Evolutionary conservation across 148 eudicot genomes (phyloP).

Genomic region (Rhododendron molle): DNA sequence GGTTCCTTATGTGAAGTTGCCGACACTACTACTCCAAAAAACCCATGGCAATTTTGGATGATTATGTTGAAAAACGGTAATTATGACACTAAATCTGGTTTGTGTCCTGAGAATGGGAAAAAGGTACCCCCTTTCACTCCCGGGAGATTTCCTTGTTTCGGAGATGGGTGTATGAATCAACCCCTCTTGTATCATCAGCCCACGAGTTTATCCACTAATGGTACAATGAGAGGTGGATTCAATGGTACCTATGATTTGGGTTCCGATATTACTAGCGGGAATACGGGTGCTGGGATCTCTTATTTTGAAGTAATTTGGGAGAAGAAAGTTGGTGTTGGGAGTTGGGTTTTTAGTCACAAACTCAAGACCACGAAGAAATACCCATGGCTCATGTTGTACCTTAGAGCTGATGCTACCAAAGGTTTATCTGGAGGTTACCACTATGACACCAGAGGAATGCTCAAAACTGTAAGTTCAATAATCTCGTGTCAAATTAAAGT

Average conservation of each 20-base stretch:
- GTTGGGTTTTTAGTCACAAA: slow-evolving; percentile 55
- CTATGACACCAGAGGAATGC: slow-evolving; percentile 57
- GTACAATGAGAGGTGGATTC: slow-evolving; percentile 47
- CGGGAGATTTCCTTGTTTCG: slow-evolving; percentile 70
- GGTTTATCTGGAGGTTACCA: slow-evolving; percentile 62
- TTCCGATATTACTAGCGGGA: background rate
- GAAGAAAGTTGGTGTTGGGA: slow-evolving; percentile 39
- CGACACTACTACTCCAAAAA: slow-evolving; percentile 11
- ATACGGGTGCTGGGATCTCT: slow-evolving; percentile 15
- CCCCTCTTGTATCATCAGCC: slow-evolving; percentile 48
- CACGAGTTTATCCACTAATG: slow-evolving; percentile 33
- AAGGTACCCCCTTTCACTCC: slow-evolving; percentile 44
- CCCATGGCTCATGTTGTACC: slow-evolving; percentile 58
- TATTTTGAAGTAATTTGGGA: slow-evolving; percentile 51
- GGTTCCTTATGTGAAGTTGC: slow-evolving; percentile 58
- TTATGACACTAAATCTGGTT: slow-evolving; percentile 49
- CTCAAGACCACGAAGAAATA: slow-evolving; percentile 42
- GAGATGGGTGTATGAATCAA: slow-evolving; percentile 80
- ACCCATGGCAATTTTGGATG: slow-evolving; percentile 83
- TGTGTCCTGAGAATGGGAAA: slow-evolving; percentile 76
- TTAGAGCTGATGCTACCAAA: slow-evolving; percentile 54
- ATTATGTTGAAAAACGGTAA: slow-evolving; percentile 82
- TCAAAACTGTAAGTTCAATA: slow-evolving; percentile 41
- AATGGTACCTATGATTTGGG: slow-evolving; percentile 58
- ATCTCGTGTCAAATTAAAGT: background rate